These are phyloP conservation scores for Boletus reticuloceps DNA, from an alignment of 768 basidiomycete genomes.

Conservation along the genomic window DNA sequence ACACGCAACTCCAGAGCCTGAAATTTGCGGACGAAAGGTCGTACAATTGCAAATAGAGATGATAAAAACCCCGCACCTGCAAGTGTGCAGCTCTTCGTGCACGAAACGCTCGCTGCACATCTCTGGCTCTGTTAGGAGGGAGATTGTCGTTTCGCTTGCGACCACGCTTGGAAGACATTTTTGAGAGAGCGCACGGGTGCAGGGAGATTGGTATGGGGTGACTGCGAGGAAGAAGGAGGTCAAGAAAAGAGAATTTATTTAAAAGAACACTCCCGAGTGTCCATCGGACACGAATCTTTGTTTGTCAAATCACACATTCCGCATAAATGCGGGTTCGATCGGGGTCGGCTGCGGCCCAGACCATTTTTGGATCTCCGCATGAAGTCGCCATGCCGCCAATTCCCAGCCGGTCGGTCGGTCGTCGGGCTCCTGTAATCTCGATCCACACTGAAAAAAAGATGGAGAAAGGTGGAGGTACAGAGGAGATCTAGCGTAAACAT, in stretches of 20 bases:
- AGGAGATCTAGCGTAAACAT: background rate
- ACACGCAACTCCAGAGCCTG: conserved; percentile 83
- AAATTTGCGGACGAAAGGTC: conserved; percentile 28
- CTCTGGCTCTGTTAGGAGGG: conserved; percentile 70
- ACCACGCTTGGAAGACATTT: conserved; percentile 85
- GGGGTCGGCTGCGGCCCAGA: conserved; percentile 38
- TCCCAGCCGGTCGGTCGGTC: conserved; percentile 17
- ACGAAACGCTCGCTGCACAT: conserved; percentile 87
- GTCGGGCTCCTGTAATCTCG: conserved; percentile 21
- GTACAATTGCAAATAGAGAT: conserved; percentile 40
- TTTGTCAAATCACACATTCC: conserved; percentile 32
- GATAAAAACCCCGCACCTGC: conserved; percentile 49
- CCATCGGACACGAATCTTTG: conserved; percentile 35
- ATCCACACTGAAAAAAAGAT: conserved; percentile 4
- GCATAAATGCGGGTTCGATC: conserved; percentile 37
- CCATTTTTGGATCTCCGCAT: conserved; percentile 35
- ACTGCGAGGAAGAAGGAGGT: conserved; percentile 31
- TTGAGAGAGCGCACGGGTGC: conserved; percentile 11
- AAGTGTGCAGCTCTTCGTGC: conserved; percentile 87
- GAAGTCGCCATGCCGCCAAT: conserved; percentile 24
- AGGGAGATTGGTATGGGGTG: conserved; percentile 22
- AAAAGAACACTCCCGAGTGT: conserved; percentile 35
- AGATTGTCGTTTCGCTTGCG: conserved; percentile 71
- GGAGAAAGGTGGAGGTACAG: background rate
- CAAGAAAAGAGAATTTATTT: conserved; percentile 36